Conservation (phyloP, 208 protist species). For the Leptomonas pyrrhocoris region DNA sequence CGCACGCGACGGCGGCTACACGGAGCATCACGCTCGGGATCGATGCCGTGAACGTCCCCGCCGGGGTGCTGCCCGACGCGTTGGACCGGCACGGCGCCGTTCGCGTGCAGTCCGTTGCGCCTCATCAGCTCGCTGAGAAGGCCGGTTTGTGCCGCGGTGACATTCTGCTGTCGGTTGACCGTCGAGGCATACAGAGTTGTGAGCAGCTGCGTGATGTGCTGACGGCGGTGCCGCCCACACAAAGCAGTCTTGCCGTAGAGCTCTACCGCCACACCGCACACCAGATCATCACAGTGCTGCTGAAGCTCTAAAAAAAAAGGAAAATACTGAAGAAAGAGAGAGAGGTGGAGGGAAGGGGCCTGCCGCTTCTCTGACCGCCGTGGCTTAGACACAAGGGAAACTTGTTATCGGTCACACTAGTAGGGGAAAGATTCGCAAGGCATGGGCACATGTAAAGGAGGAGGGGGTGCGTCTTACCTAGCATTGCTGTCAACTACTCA, state of each 20-base stretch:
- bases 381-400: no score
- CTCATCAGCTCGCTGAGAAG: slow-evolving; percentile 34
- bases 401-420: no score
- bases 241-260: slow-evolving; percentile 26
- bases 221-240: slow-evolving; percentile 14
- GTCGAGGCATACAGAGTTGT: slow-evolving; percentile 34
- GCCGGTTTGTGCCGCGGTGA: slow-evolving; percentile 52
- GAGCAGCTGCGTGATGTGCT: slow-evolving; percentile 44
- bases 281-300: slow-evolving; percentile 24
- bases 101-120: slow-evolving; percentile 44
- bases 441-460: no score
- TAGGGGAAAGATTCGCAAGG: no score
- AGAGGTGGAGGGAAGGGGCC: neutral
- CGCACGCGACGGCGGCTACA: no score
- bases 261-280: slow-evolving; percentile 51
- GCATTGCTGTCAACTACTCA: no score
- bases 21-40: slow-evolving; percentile 39
- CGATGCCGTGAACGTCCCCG: slow-evolving; percentile 50
- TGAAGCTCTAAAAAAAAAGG: slow-evolving; percentile 21
- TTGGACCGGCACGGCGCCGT: slow-evolving; percentile 46
- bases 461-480: no score
- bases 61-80: slow-evolving; percentile 41
- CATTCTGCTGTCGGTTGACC: slow-evolving; percentile 38
- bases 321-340: neutral
- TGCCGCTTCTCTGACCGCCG: no score